These are phyloP conservation scores for Eremothecium cymbalariae DNA, from an alignment of 1,139 yeast species.

Conservation along the genomic window DNA sequence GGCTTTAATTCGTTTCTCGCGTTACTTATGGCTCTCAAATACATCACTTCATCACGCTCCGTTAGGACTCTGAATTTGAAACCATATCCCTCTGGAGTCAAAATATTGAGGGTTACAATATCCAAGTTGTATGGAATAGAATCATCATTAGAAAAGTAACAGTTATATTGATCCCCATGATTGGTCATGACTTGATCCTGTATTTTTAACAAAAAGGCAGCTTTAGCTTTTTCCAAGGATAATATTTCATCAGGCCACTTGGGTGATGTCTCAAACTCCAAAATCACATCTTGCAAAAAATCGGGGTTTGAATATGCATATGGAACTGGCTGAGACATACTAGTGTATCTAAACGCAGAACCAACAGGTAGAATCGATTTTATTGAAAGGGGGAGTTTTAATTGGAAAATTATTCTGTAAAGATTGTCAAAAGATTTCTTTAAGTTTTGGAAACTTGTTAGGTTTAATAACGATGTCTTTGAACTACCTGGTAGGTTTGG, in stretches of 20 bases:
- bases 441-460: constrained; percentile 47
- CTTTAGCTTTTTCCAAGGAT: constrained; percentile 81
- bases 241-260: constrained; percentile 91
- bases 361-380: constrained; percentile 69
- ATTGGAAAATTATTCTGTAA: constrained; percentile 39
- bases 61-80: constrained; percentile 66
- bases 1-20: constrained; percentile 51
- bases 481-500: constrained; percentile 53
- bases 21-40: constrained; percentile 59
- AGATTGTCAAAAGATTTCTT: constrained; percentile 60
- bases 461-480: constrained; percentile 46
- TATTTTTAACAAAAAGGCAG: constrained; percentile 76
- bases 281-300: constrained; percentile 67
- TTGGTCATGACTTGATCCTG: constrained; percentile 44
- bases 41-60: constrained; percentile 72
- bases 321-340: constrained; percentile 74
- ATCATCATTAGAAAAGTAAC: constrained; percentile 56
- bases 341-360: constrained; percentile 62
- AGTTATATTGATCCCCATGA: constrained; percentile 45
- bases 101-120: constrained; percentile 51
- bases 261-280: constrained; percentile 84
- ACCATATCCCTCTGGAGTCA: constrained; percentile 84
- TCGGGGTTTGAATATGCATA: constrained; percentile 71
- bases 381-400: constrained; percentile 62
- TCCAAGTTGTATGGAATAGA: constrained; percentile 58